Conservation (phyloP, 2,329 filamentous ascomycete species). For the Fusarium oxysporum region DNA sequence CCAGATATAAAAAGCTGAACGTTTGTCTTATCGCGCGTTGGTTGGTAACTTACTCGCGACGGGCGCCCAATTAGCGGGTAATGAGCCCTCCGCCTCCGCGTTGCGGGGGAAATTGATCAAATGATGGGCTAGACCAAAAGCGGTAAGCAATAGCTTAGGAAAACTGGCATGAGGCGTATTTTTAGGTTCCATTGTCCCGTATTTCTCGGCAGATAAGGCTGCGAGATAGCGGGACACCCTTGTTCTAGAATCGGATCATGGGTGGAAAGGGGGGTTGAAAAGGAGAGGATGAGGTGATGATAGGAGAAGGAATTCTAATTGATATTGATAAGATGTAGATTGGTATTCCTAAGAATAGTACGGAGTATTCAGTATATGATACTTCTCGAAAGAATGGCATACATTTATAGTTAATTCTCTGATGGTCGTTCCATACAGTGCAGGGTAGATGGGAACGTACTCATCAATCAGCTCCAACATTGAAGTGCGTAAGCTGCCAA, state of each 20-base stretch:
- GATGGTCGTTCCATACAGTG: accelerated
- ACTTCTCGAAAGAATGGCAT: not conserved
- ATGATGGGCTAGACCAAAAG: constrained; percentile 11
- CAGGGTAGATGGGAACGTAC: not conserved
- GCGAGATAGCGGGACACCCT: not conserved
- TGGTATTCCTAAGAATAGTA: not conserved
- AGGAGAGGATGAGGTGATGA: not conserved
- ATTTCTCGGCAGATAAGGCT: not conserved
- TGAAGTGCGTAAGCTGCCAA: not conserved
- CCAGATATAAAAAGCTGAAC: constrained; percentile 1
- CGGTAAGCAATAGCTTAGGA: constrained; percentile 25
- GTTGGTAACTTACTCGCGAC: not conserved
- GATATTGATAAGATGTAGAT: not conserved
- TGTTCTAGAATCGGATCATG: constrained; percentile 1
- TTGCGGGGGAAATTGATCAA: constrained; percentile 22
- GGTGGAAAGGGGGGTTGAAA: not conserved
- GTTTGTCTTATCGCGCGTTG: not conserved
- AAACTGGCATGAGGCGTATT: constrained; percentile 14
- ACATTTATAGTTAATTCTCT: not conserved
- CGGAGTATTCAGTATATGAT: not conserved
- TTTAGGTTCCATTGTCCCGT: not conserved
- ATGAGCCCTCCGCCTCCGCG: constrained; percentile 10
- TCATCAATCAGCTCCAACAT: not conserved
- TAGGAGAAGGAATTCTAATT: not conserved
- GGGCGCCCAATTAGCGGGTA: constrained; percentile 13